Percentiles rank a stretch among this genome's conserved stretches.
These are phyloP conservation scores for Wickerhamiella siamensis DNA, from an alignment of 805 yeast species.

Conservation along the genomic window DNA sequence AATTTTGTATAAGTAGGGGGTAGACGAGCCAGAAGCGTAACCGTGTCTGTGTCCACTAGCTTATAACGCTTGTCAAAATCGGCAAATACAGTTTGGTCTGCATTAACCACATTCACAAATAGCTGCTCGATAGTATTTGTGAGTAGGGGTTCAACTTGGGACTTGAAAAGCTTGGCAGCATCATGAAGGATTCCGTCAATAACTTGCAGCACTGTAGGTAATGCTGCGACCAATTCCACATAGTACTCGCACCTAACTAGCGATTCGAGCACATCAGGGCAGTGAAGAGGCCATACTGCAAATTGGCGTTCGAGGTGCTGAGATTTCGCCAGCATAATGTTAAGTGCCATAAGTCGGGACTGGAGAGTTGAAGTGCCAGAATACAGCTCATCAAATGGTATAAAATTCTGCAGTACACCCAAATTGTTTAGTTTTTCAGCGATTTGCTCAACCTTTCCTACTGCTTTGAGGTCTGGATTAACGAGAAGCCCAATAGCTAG, in stretches of 20 bases:
- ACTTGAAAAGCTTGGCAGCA: neutral
- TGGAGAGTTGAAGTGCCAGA: constrained; percentile 9
- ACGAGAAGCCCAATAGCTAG: constrained; percentile 8
- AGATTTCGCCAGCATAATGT: constrained; percentile 7
- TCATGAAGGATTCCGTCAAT: neutral
- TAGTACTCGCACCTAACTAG: constrained; percentile 10
- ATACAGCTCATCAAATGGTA: constrained; percentile 13
- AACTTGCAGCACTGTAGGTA: neutral
- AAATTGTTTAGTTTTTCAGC: constrained; percentile 1
- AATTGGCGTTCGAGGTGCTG: neutral
- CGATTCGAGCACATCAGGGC: constrained; percentile 7
- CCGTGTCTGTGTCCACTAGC: constrained; percentile 5
- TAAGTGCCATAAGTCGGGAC: constrained; percentile 15
- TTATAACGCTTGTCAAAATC: neutral
- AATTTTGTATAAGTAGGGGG: constrained; percentile 12
- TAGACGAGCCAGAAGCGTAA: constrained; percentile 12
- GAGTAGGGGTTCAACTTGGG: neutral
- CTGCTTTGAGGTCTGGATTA: constrained; percentile 8
- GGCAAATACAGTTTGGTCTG: constrained; percentile 3
- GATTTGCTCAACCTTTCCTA: constrained; percentile 5
- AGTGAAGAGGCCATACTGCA: constrained; percentile 2
- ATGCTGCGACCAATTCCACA: constrained; percentile 5
- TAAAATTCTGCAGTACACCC: neutral
- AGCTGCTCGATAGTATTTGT: constrained; percentile 7
- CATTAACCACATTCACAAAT: constrained; percentile 4